A percentile compares a stretch with the other conserved stretches of the same genome.
Conservation (phyloP, 164 flowering plant species). For the Dillenia suffruticosa region DNA sequence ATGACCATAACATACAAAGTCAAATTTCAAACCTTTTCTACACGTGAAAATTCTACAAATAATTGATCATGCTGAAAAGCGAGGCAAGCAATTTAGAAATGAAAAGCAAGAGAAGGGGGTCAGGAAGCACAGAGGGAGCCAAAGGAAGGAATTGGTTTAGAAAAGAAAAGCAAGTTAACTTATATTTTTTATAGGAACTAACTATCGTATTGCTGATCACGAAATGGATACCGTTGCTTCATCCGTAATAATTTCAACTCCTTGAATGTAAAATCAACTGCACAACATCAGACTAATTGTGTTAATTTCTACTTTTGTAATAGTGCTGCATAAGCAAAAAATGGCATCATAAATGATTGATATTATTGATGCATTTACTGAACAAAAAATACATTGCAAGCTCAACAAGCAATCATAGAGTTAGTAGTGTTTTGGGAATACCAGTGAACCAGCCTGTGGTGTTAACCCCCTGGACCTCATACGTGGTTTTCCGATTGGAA, state of each 20-base stretch:
- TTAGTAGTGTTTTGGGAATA: slow-evolving; percentile 16
- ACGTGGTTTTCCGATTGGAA: slow-evolving; percentile 75
- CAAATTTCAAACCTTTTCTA: too few species aligned
- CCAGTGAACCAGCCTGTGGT: slow-evolving; percentile 83
- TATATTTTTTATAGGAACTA: slow-evolving; percentile 16
- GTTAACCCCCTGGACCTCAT: slow-evolving; percentile 78
- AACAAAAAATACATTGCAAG: too few species aligned
- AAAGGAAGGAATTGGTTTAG: background rate
- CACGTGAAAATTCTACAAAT: too few species aligned
- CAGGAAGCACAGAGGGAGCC: background rate
- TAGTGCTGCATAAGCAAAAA: too few species aligned
- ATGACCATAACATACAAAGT: too few species aligned
- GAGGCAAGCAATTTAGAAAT: too few species aligned
- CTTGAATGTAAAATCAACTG: slow-evolving; percentile 90
- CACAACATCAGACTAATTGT: slow-evolving; percentile 9
- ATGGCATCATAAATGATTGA: too few species aligned
- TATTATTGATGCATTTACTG: too few species aligned
- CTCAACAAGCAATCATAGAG: too few species aligned
- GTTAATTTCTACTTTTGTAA: too few species aligned
- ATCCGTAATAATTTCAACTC: slow-evolving; percentile 68
- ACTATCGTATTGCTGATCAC: slow-evolving; percentile 96
- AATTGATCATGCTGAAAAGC: too few species aligned
- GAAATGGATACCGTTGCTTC: slow-evolving; percentile 74
- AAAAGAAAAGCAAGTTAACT: background rate
- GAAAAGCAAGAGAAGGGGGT: too few species aligned